phyloP scores from a whole-genome alignment of 2,329 filamentous ascomycete species.

The Calonectria pseudoreteaudii region DNA sequence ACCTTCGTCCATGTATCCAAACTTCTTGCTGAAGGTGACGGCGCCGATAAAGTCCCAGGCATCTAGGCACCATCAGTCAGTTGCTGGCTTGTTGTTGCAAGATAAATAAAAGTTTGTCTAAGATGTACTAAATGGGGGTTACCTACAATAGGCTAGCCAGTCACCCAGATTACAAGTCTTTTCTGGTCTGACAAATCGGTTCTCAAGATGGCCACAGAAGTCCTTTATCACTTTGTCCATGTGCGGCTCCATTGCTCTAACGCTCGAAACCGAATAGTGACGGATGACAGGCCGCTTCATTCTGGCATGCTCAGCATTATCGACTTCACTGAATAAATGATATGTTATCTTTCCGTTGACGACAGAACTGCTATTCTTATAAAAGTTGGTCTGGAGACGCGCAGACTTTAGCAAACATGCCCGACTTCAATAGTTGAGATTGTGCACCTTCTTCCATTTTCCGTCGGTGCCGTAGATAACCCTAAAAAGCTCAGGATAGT shows the following conservation, averaged over 20 bases:
- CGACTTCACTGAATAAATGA: conserved; percentile 42
- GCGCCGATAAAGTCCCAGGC: conserved; percentile 57
- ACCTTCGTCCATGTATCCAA: conserved; percentile 55
- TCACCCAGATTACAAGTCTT: conserved; percentile 51
- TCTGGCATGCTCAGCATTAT: conserved; percentile 36
- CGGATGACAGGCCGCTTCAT: conserved; percentile 42
- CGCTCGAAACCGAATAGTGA: conserved; percentile 40
- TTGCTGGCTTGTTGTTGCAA: neutral
- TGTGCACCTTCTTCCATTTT: conserved; percentile 46
- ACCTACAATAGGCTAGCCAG: conserved; percentile 55
- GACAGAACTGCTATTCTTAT: conserved; percentile 41
- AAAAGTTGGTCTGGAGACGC: conserved; percentile 37
- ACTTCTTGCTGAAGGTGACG: conserved; percentile 53
- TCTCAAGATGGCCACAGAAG: conserved; percentile 48
- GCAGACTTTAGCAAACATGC: neutral
- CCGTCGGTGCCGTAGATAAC: conserved; percentile 50
- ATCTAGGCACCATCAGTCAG: conserved; percentile 21
- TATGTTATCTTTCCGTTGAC: conserved; percentile 42
- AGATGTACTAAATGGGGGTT: neutral
- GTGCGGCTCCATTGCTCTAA: conserved; percentile 39
- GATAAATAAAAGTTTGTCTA: too few relatives aligned
- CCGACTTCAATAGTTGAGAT: neutral
- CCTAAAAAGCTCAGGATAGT: conserved; percentile 51
- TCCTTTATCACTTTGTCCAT: conserved; percentile 46
- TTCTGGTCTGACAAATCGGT: conserved; percentile 43